Percentiles rank a stretch among this genome's conserved stretches.
Conservation (phyloP, 192 early-diverging fungal genomes). For the Coemansia sp. region DNA sequence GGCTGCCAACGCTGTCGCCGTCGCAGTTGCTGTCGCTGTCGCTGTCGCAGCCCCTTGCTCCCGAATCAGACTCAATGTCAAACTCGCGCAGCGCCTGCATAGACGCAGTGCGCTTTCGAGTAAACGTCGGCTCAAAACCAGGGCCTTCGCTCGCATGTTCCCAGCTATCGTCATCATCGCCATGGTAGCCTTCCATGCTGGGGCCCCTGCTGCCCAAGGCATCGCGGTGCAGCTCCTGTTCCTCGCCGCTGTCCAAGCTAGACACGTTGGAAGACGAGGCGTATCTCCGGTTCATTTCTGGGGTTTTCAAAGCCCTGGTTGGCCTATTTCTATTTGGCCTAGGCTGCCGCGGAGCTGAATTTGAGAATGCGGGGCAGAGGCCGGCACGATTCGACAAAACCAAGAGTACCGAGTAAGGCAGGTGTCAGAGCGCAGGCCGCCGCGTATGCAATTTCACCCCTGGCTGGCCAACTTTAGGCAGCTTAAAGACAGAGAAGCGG, state of each 20-base stretch:
- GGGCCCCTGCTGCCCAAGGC: too few species aligned
- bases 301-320: background rate
- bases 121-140: conserved; percentile 14
- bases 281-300: too few species aligned
- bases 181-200: background rate
- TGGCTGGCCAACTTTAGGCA: background rate
- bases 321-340: background rate
- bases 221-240: too few species aligned
- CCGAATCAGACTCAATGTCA: conserved; percentile 24
- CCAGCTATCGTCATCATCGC: background rate
- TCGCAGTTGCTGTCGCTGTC: background rate
- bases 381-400: background rate
- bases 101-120: conserved; percentile 40
- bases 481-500: background rate
- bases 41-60: conserved; percentile 6
- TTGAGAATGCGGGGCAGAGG: background rate
- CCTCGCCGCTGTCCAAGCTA: too few species aligned
- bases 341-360: background rate
- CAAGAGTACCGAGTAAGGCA: background rate
- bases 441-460: background rate
- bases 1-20: conserved; percentile 1
- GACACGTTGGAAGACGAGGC: too few species aligned
- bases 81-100: conserved; percentile 41
- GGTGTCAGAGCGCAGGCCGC: background rate
- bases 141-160: background rate